Evolutionary conservation across 345 rosid species (phyloP), one percentile per base, ranked within the genome.

Genomic region (Aethionema arabicum): DNA sequence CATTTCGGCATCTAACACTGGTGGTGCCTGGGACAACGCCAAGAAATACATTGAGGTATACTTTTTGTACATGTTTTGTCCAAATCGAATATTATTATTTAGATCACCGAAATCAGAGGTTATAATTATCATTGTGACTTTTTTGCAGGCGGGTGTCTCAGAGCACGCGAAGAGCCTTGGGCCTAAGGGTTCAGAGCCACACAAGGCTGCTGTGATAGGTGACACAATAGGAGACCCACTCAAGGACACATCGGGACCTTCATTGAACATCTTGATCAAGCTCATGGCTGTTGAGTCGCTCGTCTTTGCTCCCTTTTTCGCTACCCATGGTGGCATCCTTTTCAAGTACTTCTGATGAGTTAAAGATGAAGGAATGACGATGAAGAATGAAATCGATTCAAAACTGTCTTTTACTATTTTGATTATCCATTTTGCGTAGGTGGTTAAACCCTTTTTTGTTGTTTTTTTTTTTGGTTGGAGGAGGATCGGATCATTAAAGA

Each of bases 21-120:
- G 96, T 39, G 96, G 98, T 12, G 98, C 98, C 7, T 91, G 96
- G 98, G 98, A 91, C 65, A 92, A 92, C 57, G 98, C 98, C 79
- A 89, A 89, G 85, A 92, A 92, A 73, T 92, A 89, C 73, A 92
- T 89, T 11, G 93, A 92, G 96, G 95, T 85, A 82, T 4, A 32
- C 6, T n/a, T 15, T 7, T 9, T 9, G 27, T 30, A 40, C 27
- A 4, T 32, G 7, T 14, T 47, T 47, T 47, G 37, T 8, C n/a
- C n/a, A 5, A 39, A 11, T 56, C 9, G 4, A 68, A n/a, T 10
- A 36, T 36, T 36, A 21, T 11, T 27, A 42, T 52, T 21, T 21
- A 21, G 27, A 2, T 21, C 27, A 21, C 27, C 27, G 27, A 2
- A 21, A 21, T 21, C 27, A 1, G 27, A 11, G 21, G 1, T 15